Evolutionary conservation across 345 rosid genomes (phyloP).

Genomic region (Eutrema yunnanense): DNA sequence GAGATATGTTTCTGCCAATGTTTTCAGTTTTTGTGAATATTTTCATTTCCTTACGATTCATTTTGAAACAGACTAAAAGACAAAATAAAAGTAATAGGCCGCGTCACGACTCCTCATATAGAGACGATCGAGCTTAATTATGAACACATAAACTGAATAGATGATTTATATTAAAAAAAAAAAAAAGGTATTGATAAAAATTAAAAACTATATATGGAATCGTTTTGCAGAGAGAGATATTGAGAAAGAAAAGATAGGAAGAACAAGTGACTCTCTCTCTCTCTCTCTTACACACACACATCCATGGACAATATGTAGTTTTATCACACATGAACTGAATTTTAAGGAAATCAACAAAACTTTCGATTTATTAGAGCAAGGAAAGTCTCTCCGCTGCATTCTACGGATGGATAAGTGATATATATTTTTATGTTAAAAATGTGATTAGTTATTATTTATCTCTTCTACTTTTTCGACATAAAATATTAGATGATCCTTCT

Average conservation of each 20-base stretch:
- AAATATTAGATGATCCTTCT: neutral
- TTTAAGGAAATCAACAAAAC: constrained; percentile 56
- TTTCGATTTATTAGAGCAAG: constrained; percentile 43
- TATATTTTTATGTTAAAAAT: too few species aligned
- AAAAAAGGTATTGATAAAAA: neutral
- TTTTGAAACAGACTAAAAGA: too few species aligned
- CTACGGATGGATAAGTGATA: too few species aligned
- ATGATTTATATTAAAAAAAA: neutral
- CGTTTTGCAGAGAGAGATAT: neutral
- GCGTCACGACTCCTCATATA: neutral
- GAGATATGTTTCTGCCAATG: neutral
- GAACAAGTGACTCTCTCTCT: neutral
- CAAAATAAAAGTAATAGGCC: neutral
- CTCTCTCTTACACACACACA: neutral
- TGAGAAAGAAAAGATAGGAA: neutral
- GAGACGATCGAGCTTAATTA: neutral
- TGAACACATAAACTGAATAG: neutral
- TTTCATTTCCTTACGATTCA: neutral
- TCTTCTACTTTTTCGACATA: too few species aligned
- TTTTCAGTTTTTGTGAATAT: neutral
- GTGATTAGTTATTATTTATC: too few species aligned
- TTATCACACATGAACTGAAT: constrained; percentile 44
- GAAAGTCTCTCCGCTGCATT: too few species aligned
- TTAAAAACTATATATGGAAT: neutral
- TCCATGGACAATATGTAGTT: constrained; percentile 25